Evolutionary conservation across 2,329 filamentous ascomycete species (phyloP).

Genomic region (Corinectria fuckeliana): DNA sequence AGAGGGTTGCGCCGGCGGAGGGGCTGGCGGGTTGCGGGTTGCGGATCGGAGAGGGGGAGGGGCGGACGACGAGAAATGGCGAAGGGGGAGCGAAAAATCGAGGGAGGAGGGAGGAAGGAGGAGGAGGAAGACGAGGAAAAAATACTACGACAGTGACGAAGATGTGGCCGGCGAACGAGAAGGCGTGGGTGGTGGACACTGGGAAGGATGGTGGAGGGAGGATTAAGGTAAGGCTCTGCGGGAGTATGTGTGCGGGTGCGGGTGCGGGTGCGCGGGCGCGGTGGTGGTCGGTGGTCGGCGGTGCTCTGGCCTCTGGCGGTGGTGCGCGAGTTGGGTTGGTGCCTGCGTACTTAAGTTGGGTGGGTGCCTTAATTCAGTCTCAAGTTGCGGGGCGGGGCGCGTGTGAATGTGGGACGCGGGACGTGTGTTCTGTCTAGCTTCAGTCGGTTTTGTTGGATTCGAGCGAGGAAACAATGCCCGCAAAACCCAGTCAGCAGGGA

Average conservation of each 20-base stretch:
- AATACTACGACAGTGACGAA: conserved; percentile 22
- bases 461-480: background rate
- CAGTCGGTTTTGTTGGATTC: background rate
- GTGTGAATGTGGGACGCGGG: background rate
- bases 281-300: too few relatives aligned
- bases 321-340: too few relatives aligned
- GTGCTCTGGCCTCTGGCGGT: too few relatives aligned
- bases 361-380: too few relatives aligned
- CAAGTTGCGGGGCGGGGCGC: too few relatives aligned
- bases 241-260: conserved; percentile 11
- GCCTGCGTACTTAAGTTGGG: too few relatives aligned
- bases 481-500: background rate
- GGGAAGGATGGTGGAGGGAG: conserved; percentile 6
- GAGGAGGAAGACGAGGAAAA: conserved; percentile 15
- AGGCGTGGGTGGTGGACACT: conserved; percentile 2
- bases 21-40: conserved; percentile 13
- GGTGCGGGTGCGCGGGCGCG: too few relatives aligned
- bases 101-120: conserved; percentile 18
- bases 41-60: conserved; percentile 21
- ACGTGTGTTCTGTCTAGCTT: background rate
- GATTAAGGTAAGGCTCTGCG: conserved; percentile 16
- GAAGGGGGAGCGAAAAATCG: background rate
- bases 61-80: conserved; percentile 10
- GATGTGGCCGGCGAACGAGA: conserved; percentile 26
- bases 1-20: conserved; percentile 17